Conservation (phyloP, 371 early-diverging fungal genomes). For the Rhizopus delemar region DNA sequence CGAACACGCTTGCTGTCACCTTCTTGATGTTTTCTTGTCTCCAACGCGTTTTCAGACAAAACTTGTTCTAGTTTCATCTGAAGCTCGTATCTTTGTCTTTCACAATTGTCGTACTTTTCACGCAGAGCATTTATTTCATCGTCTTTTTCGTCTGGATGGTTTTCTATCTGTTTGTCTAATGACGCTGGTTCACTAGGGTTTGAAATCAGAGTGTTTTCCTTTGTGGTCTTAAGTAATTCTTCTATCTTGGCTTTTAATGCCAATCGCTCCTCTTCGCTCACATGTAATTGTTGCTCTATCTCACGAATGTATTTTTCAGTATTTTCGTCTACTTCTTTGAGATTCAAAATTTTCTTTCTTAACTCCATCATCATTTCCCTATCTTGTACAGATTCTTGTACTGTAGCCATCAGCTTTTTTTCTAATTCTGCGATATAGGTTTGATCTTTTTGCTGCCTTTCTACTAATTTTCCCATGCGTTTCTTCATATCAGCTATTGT, state of each 20-base stretch:
- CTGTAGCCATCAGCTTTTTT: slow-evolving; percentile 37
- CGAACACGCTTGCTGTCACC: slow-evolving; percentile 25
- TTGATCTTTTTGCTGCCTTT: slow-evolving; percentile 45
- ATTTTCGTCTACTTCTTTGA: slow-evolving; percentile 48
- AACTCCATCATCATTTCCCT: slow-evolving; percentile 43
- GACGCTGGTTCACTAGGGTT: slow-evolving; percentile 7
- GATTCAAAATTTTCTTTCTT: slow-evolving; percentile 36
- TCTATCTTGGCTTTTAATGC: slow-evolving; percentile 30
- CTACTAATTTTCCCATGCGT: slow-evolving; percentile 33
- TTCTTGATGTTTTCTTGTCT: slow-evolving; percentile 13
- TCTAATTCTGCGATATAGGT: slow-evolving; percentile 50
- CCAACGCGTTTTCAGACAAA: slow-evolving; percentile 4
- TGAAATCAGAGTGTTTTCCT: slow-evolving; percentile 12
- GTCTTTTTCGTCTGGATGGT: slow-evolving; percentile 17
- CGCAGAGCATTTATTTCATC: slow-evolving; percentile 16
- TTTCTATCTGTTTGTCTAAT: slow-evolving; percentile 9
- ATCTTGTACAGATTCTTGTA: slow-evolving; percentile 43
- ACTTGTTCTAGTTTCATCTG: slow-evolving; percentile 18
- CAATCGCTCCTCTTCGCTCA: slow-evolving; percentile 34
- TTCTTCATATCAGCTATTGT: slow-evolving; percentile 33
- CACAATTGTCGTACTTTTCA: slow-evolving; percentile 14
- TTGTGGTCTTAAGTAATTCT: slow-evolving; percentile 20
- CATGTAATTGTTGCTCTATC: slow-evolving; percentile 41
- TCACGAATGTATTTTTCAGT: slow-evolving; percentile 54
- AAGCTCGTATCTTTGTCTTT: slow-evolving; percentile 15